Conservation (phyloP, 2,329 filamentous ascomycete genomes). For the Trichothecium sympodiale region DNA sequence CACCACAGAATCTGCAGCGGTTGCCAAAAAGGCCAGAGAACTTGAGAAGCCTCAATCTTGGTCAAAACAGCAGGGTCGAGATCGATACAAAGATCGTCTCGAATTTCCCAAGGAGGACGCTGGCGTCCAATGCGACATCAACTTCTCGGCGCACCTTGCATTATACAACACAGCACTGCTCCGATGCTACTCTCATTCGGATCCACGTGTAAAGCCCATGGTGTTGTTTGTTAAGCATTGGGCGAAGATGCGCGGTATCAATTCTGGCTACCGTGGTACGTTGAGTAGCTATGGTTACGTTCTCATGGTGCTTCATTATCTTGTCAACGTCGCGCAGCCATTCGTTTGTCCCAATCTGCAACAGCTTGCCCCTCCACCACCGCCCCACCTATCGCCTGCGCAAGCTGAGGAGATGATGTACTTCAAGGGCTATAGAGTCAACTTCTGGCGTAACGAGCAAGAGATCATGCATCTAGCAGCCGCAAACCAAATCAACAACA, state of each 20-base stretch:
- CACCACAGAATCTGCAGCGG: slow-evolving; percentile 14
- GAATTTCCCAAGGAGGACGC: slow-evolving; percentile 69
- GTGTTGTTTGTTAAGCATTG: slow-evolving; percentile 84
- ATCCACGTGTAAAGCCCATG: slow-evolving; percentile 65
- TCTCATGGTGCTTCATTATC: slow-evolving; percentile 83
- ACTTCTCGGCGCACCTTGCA: slow-evolving; percentile 75
- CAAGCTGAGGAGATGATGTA: slow-evolving; percentile 13
- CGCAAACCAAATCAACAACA: slow-evolving; percentile 51
- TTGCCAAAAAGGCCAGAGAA: slow-evolving; percentile 21
- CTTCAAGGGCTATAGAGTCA: slow-evolving; percentile 58
- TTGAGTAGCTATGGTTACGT: slow-evolving; percentile 87
- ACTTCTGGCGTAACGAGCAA: slow-evolving; percentile 67
- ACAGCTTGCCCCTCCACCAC: slow-evolving; percentile 34
- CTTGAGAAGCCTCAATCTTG: slow-evolving; percentile 40
- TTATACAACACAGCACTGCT: slow-evolving; percentile 76
- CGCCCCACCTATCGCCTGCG: slow-evolving; percentile 15
- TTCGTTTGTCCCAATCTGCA: slow-evolving; percentile 82
- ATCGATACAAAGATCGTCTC: slow-evolving; percentile 47
- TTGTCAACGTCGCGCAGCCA: slow-evolving; percentile 70
- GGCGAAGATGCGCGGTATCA: slow-evolving; percentile 78
- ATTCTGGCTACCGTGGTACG: slow-evolving; percentile 76
- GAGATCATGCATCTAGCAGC: slow-evolving; percentile 53
- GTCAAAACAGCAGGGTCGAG: slow-evolving; percentile 34
- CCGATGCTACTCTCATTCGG: slow-evolving; percentile 71
- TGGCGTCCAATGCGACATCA: slow-evolving; percentile 87